phyloP scores from a whole-genome alignment of 2,329 filamentous ascomycete genomes.

The Hymenoscyphus repandus region DNA sequence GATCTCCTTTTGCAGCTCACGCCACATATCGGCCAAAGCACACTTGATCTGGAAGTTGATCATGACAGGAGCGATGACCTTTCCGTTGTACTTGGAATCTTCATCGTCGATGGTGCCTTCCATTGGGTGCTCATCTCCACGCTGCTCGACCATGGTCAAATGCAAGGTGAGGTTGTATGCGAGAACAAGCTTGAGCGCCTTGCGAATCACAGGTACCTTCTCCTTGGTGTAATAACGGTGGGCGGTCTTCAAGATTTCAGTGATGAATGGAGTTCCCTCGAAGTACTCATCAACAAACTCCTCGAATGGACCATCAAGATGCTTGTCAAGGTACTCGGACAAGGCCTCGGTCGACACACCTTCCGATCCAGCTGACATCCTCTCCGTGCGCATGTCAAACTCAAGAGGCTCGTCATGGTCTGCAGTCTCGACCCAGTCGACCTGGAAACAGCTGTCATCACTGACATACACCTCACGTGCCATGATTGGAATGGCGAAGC shows the following conservation, averaged over 20 bases:
- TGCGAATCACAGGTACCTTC: constrained; percentile 83
- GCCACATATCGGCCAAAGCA: constrained; percentile 96
- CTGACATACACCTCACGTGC: constrained; percentile 90
- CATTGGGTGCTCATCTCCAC: constrained; percentile 72
- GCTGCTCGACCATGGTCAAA: constrained; percentile 88
- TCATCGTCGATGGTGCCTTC: constrained; percentile 82
- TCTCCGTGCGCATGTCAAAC: constrained; percentile 83
- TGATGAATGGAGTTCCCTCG: constrained; percentile 90
- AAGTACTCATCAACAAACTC: constrained; percentile 95
- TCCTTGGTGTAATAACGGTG: constrained; percentile 90
- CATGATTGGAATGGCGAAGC: constrained; percentile 86
- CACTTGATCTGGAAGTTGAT: constrained; percentile 99
- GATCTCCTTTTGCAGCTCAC: constrained; percentile 92
- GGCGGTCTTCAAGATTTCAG: constrained; percentile 92
- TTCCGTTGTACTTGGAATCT: constrained; percentile 81
- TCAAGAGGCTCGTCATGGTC: constrained; percentile 68
- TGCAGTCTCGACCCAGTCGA: constrained; percentile 83
- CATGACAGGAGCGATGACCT: constrained; percentile 92
- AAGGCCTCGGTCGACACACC: constrained; percentile 77
- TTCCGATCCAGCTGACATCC: constrained; percentile 82
- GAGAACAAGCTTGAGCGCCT: constrained; percentile 89
- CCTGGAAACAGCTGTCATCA: constrained; percentile 85
- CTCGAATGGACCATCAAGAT: constrained; percentile 89
- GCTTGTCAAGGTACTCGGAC: constrained; percentile 89
- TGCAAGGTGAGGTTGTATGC: constrained; percentile 95